Base-by-base conservation (phyloP, 352 stramenopile species). In the Pythium utonaiense region DNA sequence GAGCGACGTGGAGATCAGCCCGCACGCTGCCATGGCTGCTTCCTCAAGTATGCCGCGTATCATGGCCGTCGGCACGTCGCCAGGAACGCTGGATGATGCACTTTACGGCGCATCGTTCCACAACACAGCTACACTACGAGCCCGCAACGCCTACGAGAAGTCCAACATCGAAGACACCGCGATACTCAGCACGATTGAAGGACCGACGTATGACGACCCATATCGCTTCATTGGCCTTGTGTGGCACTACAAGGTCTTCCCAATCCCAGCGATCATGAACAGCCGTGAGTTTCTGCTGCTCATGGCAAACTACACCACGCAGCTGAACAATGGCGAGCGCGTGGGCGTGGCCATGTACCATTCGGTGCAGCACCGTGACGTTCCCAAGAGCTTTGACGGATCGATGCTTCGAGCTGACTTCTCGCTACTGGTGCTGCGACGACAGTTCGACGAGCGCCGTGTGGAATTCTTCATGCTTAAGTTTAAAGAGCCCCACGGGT, bases 261-360 rank as follows among this genome's bases (percentile, higher is more conserved):
- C 53, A 45, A 27, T 79, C 10, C 38, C 85, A 8, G 64, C 83
- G 34, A 71, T 57, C 17, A 70, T 33, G 28, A 33, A 33, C 28
- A 33, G 59, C 30, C 74, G 80, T 6, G 80, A 83, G 56, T 74
- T 60, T 21, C 67, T 77, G 10, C 25, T 78, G 12, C 51, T 88
- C 21, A 34, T 34, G 7, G 31, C 30, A 3, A 57, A 53, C 10
- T 56, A 60, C 40, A 12, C 31, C 2, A 34, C 49, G 6, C 16
- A 52, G 49, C 40, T 64, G 14, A 57, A 50, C 50, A 61, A 56
- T n/a, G 77, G 77, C 44, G 78, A 88, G 49, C 69, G 70, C 16
- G 69, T 89, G 52, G 70, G 68, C 9, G 77, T 84, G 58, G 70
- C 62, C 6, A 59, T 88, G 8, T 54, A 72, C 13, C 80, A 89